phyloP scores from a whole-genome alignment of 1,284 basidiomycete species.

The Sporisorium sorghi region DNA sequence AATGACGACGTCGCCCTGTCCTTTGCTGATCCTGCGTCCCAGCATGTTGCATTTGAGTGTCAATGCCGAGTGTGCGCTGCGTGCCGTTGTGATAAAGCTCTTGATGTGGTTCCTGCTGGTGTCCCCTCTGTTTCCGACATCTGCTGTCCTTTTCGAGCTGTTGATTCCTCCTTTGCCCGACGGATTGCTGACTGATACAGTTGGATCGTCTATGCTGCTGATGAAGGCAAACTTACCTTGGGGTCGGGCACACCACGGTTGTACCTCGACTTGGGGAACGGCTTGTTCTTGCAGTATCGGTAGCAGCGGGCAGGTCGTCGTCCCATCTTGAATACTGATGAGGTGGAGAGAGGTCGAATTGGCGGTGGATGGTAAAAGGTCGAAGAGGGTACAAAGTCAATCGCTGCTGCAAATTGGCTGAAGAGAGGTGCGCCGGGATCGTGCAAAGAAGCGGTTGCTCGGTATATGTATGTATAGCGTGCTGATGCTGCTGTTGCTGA shows the following conservation, averaged over 20 bases:
- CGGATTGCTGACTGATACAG: slow-evolving; percentile 6
- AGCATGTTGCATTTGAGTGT: background rate
- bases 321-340: slow-evolving; percentile 62
- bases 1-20: no score
- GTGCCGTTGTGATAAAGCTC: background rate
- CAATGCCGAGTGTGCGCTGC: background rate
- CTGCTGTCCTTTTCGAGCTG: background rate
- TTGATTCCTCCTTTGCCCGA: background rate
- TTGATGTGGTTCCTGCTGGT: no score
- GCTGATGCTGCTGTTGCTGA: background rate
- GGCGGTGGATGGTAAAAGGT: slow-evolving; percentile 11
- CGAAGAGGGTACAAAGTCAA: slow-evolving; percentile 24
- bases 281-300: slow-evolving; percentile 70
- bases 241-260: slow-evolving; percentile 80
- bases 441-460: background rate
- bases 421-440: slow-evolving; percentile 4
- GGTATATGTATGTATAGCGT: slow-evolving; percentile 6
- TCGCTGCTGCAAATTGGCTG: slow-evolving; percentile 4
- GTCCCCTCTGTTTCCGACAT: background rate
- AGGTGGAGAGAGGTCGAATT: background rate
- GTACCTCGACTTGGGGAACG: slow-evolving; percentile 75
- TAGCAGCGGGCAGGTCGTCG: slow-evolving; percentile 67
- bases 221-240: slow-evolving; percentile 50
- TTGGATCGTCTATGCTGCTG: slow-evolving; percentile 15
- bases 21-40: background rate